A percentile compares a stretch with the other conserved stretches of the same genome.
phyloP scores from a whole-genome alignment of 352 stramenopile genomes.

The Globisporangium recalcitrans region DNA sequence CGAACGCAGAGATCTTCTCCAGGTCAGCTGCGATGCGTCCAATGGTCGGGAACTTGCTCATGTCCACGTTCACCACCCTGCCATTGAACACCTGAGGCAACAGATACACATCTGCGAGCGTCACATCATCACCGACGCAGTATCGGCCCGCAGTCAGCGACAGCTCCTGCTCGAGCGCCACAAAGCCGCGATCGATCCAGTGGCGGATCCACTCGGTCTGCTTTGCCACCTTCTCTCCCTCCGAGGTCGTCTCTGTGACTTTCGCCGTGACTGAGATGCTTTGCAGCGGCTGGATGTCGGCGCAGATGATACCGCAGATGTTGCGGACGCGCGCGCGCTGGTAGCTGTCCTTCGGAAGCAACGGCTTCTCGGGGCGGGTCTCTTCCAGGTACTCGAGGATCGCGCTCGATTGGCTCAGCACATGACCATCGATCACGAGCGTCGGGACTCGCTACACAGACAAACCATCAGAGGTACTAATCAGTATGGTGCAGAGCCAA shows the following conservation, averaged over 20 bases:
- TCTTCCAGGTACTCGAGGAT: slow-evolving; percentile 94
- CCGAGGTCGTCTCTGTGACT: slow-evolving; percentile 30
- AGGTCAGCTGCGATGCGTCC: slow-evolving; percentile 64
- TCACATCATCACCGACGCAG: slow-evolving; percentile 77
- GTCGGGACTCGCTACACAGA: slow-evolving; percentile 55
- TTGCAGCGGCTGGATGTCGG: slow-evolving; percentile 89
- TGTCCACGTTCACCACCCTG: slow-evolving; percentile 82
- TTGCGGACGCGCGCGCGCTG: slow-evolving; percentile 76
- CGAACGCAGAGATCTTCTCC: slow-evolving; percentile 72
- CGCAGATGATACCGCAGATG: slow-evolving; percentile 88
- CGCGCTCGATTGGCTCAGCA: slow-evolving; percentile 79
- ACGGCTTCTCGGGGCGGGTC: slow-evolving; percentile 51
- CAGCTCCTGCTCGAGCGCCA: slow-evolving; percentile 68
- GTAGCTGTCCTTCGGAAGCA: slow-evolving; percentile 72
- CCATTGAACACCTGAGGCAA: slow-evolving; percentile 93
- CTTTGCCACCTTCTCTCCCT: slow-evolving; percentile 42
- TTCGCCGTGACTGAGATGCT: slow-evolving; percentile 76
- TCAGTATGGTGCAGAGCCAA: too few species aligned
- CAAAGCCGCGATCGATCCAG: slow-evolving; percentile 83
- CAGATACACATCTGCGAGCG: slow-evolving; percentile 87
- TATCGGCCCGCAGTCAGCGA: slow-evolving; percentile 49
- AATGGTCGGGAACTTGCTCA: slow-evolving; percentile 84
- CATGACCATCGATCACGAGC: slow-evolving; percentile 70
- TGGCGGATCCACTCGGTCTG: slow-evolving; percentile 54
- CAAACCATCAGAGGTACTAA: too few species aligned